These are phyloP conservation scores for Cenchrus americanus DNA, from an alignment of 176 grass and related monocot species.

Conservation along the genomic window DNA sequence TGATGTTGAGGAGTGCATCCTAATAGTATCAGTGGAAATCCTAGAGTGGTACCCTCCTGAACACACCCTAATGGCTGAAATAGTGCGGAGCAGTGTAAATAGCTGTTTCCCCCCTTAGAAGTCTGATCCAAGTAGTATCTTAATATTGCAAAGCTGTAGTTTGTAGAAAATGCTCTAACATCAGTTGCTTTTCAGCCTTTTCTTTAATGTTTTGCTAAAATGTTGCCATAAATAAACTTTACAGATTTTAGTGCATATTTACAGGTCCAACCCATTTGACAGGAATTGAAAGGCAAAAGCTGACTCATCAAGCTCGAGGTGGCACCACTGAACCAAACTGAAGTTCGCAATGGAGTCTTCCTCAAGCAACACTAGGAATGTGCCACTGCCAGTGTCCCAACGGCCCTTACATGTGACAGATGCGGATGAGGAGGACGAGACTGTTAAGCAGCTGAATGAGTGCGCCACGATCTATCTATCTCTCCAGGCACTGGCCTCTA, in stretches of 20 bases:
- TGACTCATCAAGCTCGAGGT: background rate
- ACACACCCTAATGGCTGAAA: constrained; percentile 4
- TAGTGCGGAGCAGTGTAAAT: background rate
- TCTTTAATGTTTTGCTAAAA: background rate
- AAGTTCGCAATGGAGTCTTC: constrained; percentile 49
- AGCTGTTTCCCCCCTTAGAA: background rate
- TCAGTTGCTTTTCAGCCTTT: background rate
- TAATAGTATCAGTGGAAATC: background rate
- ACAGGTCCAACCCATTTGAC: background rate
- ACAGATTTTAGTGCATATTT: background rate
- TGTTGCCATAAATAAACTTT: constrained; percentile 1
- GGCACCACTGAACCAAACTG: background rate
- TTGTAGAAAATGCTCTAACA: background rate
- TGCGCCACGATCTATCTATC: constrained; percentile 77
- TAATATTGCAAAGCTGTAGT: background rate
- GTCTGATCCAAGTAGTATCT: background rate
- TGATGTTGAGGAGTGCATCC: too few species aligned
- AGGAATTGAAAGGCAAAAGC: background rate
- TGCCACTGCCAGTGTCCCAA: constrained; percentile 24
- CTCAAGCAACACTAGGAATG: constrained; percentile 31
- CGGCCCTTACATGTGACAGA: constrained; percentile 56
- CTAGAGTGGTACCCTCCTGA: background rate
- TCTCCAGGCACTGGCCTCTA: constrained; percentile 56
- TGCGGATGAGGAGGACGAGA: constrained; percentile 83
- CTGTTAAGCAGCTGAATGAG: constrained; percentile 92